Evolutionary conservation across 208 protist genomes (phyloP), one percentile per base, ranked within the genome.

Genomic region (Leishmania tropica): DNA sequence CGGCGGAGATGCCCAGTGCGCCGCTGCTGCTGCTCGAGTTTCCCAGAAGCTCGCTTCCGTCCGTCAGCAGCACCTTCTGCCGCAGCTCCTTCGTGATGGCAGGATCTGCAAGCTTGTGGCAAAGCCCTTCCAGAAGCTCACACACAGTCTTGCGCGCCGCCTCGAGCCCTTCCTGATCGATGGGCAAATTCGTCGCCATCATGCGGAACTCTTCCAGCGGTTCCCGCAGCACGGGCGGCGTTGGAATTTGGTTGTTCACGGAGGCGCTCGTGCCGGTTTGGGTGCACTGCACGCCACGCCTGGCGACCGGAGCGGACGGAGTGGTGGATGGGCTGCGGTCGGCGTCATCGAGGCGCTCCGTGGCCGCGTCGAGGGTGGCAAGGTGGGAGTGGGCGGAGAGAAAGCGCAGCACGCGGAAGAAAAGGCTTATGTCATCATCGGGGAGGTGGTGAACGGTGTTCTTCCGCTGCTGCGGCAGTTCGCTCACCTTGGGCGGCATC

Each of bases 391-490:
- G 81, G 21, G 85, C 35, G 0, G 92, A 87, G 47, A 94, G 47
- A 68, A 93, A 93, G 28, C 92, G 92, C 19, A 96, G 75, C 17
- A 92, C 77, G 15, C 85, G 83, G 86, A 95, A 95, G 53, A 93
- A 88, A 17, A 85, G 70, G 31, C 87, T 80, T 24, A 95, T 11
- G 47, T 91, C 90, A 10, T 19, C 70, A 31, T 84, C 80, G 13
- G 78, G 56, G 11, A 88, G 53, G 40, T 65, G 37, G 37, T 45
- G 48, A 17, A 31, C 5, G 37, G 4, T 8, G 45, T 4, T 45
- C 42, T 31, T 31, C 58, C 11, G 13, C 48, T 8, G 48, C 47
- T 0, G 72, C 37, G 19, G 24, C 65, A 28, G n/a, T 24, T 71
- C 21, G 13, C 17, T 24, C 45, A n/a, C 48, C 42, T 62, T 58